phyloP scores from a whole-genome alignment of 345 rosid species.

The Moringa oleifera region DNA sequence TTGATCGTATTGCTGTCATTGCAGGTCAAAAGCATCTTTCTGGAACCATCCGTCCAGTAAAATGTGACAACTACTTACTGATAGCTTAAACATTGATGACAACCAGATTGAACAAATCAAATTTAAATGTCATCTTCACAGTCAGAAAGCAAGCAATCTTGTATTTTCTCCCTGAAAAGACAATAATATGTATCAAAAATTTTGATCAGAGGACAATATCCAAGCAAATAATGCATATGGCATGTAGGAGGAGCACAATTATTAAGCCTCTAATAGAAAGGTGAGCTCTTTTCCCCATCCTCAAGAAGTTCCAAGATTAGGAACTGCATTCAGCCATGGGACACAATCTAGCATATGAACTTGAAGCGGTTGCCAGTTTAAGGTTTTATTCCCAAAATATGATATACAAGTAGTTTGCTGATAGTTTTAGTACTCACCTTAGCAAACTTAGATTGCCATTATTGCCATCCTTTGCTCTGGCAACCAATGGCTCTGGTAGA shows the following conservation, averaged over 20 bases:
- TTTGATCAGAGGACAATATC: neutral
- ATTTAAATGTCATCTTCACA: conserved; percentile 46
- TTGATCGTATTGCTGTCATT: too few species aligned
- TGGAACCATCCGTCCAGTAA: too few species aligned
- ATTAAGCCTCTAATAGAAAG: neutral
- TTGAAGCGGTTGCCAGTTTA: neutral
- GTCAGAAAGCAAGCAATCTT: conserved; percentile 72
- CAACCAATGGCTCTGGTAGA: conserved; percentile 49
- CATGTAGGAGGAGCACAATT: neutral
- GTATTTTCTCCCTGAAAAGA: conserved; percentile 65
- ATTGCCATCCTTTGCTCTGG: conserved; percentile 31
- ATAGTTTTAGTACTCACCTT: conserved; percentile 44
- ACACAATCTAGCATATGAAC: neutral
- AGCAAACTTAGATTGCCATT: conserved; percentile 27
- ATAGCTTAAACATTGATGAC: too few species aligned
- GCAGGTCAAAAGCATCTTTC: too few species aligned
- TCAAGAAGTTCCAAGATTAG: neutral
- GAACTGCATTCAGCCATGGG: neutral
- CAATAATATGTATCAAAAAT: conserved; percentile 3
- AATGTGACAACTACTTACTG: too few species aligned
- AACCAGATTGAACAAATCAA: neutral
- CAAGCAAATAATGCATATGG: neutral
- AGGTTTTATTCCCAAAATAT: neutral
- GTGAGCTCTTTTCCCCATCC: neutral
- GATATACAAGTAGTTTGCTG: neutral